phyloP scores from a whole-genome alignment of 2,329 filamentous ascomycete species.

The Plenodomus lindquistii region DNA sequence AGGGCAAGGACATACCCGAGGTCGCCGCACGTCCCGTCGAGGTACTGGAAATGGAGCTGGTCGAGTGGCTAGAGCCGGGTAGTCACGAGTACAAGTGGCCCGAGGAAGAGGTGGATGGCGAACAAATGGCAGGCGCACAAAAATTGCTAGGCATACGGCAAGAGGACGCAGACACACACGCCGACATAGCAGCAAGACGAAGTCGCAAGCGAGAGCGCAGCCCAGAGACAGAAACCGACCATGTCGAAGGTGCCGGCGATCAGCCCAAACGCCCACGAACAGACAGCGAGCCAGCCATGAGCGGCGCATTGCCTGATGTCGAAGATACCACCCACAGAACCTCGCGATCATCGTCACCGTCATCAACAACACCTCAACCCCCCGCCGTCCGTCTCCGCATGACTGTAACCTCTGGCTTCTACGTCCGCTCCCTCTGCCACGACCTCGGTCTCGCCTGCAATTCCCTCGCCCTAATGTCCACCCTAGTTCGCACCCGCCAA shows the following conservation, averaged over 20 bases:
- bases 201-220: slow-evolving; percentile 26
- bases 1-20: slow-evolving; percentile 85
- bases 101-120: slow-evolving; percentile 72
- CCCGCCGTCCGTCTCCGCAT: slow-evolving; percentile 83
- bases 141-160: slow-evolving; percentile 57
- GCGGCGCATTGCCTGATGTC: slow-evolving; percentile 31
- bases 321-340: neutral
- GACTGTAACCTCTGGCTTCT: slow-evolving; percentile 95
- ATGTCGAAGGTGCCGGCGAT: slow-evolving; percentile 16
- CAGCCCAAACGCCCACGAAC: slow-evolving; percentile 30
- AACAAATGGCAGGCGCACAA: slow-evolving; percentile 76
- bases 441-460: slow-evolving; percentile 83
- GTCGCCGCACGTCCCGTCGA: slow-evolving; percentile 81
- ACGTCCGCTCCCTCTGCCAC: slow-evolving; percentile 90
- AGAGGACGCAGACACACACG: slow-evolving; percentile 24
- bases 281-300: slow-evolving; percentile 37
- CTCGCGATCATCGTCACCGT: neutral
- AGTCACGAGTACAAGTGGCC: slow-evolving; percentile 81
- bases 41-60: slow-evolving; percentile 74
- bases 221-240: slow-evolving; percentile 9
- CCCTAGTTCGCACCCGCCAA: slow-evolving; percentile 79
- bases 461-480: slow-evolving; percentile 84
- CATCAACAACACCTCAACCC: slow-evolving; percentile 30
- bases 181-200: slow-evolving; percentile 31
- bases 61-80: slow-evolving; percentile 83